Base-by-base conservation (phyloP, 2,329 filamentous ascomycete species). In the Conoideocrella luteorostrata region DNA sequence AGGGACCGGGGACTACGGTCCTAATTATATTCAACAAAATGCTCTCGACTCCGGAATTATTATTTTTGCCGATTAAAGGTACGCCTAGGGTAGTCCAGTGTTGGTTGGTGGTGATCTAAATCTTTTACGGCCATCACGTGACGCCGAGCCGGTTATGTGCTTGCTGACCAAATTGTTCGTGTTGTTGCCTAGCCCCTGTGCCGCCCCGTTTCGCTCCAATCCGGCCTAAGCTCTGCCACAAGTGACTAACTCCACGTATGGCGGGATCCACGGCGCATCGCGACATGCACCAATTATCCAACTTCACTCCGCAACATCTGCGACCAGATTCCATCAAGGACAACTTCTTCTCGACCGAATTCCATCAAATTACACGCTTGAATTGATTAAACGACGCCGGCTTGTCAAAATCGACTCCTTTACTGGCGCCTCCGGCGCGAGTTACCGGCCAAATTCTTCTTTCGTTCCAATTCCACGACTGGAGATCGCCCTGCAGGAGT, bases 351-450 rank as follows among this genome's bases (percentile, higher is more conserved):
- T 30, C 4, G 43, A 21, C 9, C 20, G n/a, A 23, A 39, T 52
- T 59, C 39, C 59, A 65, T 65, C 62, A 50, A 54, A 55, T 39
- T 22, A 52, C 54, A 44, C 55, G 52, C 56, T 47, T 52, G 52
- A 45, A 47, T 22, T 43, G 35, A 40, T 36, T 22, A 23, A 20
- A 5, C 21, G 40, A 32, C 40, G 49, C 44, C 47, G 41, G 52
- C 50, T 52, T 52, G 52, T 50, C 39, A 32, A 37, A 15, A 22
- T 17, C 32, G n/a, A n/a, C n/a, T n/a, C n/a, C n/a, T 21, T 26
- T 39, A 48, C 49, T 33, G 23, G 23, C 23, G 33, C 34, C 36
- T 13, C 9, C 26, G 22, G 44, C 33, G 43, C 46, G 36, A 28
- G 45, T 4, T 3, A 23, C 17, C 9, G 26, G 36, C 40, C 44